A percentile compares a stretch with the other conserved stretches of the same genome.
Evolutionary conservation across 2,329 filamentous ascomycete genomes (phyloP).

Genomic region (Alternaria triticina): DNA sequence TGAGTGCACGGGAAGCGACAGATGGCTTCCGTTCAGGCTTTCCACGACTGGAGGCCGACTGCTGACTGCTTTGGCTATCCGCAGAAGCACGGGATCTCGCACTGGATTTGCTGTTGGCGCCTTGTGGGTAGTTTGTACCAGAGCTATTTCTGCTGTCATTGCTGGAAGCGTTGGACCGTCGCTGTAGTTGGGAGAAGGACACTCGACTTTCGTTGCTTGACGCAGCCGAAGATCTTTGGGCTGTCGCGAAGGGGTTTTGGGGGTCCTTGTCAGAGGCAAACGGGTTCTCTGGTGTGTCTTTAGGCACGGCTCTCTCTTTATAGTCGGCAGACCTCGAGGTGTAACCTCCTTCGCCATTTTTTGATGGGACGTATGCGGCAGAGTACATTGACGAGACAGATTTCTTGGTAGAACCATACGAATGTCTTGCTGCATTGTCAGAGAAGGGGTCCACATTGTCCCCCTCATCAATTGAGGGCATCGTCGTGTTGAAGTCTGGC

Average conservation of each 20-base stretch:
- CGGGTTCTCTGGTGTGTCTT: neutral
- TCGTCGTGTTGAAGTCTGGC: neutral
- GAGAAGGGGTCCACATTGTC: neutral
- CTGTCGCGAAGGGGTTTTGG: neutral
- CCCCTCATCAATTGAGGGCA: neutral
- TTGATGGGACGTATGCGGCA: neutral
- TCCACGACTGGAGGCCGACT: fast-evolving
- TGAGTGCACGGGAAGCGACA: neutral
- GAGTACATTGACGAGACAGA: neutral
- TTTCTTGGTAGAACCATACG: neutral
- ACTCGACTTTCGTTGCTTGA: neutral
- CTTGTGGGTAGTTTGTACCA: neutral
- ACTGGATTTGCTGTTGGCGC: neutral
- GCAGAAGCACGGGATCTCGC: neutral
- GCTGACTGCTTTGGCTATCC: neutral
- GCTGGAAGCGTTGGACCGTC: neutral
- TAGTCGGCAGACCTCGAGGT: neutral
- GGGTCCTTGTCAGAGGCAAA: neutral
- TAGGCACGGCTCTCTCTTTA: neutral
- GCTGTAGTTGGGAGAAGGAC: neutral
- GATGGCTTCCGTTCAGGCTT: neutral
- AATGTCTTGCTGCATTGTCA: neutral
- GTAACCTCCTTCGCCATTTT: neutral
- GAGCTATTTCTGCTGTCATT: neutral
- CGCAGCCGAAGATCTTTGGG: neutral